phyloP scores from a whole-genome alignment of 768 basidiomycete species.

The Leucocoprinus birnbaumii region DNA sequence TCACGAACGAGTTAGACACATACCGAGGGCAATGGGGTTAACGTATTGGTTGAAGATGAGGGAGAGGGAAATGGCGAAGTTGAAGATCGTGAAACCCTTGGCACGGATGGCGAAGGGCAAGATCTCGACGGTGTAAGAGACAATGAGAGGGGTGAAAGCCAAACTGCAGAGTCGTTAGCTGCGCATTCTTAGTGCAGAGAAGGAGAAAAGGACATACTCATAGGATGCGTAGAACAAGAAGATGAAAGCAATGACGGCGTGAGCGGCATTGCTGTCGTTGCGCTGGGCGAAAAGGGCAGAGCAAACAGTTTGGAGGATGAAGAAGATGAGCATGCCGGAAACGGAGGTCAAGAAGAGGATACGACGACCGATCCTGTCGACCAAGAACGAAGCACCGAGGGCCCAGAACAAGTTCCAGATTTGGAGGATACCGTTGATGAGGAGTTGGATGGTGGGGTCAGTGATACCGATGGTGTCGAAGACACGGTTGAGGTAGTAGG shows the following conservation, averaged over 20 bases:
- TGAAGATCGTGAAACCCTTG: conserved; percentile 83
- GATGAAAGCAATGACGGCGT: conserved; percentile 80
- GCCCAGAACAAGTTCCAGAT: conserved; percentile 68
- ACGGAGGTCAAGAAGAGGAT: conserved; percentile 62
- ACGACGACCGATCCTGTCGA: conserved; percentile 70
- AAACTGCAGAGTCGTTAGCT: conserved; percentile 33
- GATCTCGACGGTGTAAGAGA: conserved; percentile 88
- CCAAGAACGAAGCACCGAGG: conserved; percentile 29
- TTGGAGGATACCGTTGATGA: conserved; percentile 85
- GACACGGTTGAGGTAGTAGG: conserved; percentile 77
- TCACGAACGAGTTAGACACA: conserved; percentile 2
- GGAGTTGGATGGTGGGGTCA: conserved; percentile 57
- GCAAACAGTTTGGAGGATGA: conserved; percentile 65
- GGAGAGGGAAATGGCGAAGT: conserved; percentile 71
- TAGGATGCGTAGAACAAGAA: conserved; percentile 81
- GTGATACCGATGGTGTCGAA: conserved; percentile 68
- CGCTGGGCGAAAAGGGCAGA: conserved; percentile 53
- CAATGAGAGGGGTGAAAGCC: conserved; percentile 84
- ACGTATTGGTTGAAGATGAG: conserved; percentile 90
- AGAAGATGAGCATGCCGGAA: conserved; percentile 61
- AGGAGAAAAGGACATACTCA: conserved; percentile 57
- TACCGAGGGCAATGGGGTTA: conserved; percentile 73
- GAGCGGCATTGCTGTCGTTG: conserved; percentile 41
- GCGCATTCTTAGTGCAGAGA: background rate
- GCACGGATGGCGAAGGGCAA: conserved; percentile 80